Evolutionary conservation across 768 basidiomycete species (phyloP).

Genomic region (Termitomyces heimii): DNA sequence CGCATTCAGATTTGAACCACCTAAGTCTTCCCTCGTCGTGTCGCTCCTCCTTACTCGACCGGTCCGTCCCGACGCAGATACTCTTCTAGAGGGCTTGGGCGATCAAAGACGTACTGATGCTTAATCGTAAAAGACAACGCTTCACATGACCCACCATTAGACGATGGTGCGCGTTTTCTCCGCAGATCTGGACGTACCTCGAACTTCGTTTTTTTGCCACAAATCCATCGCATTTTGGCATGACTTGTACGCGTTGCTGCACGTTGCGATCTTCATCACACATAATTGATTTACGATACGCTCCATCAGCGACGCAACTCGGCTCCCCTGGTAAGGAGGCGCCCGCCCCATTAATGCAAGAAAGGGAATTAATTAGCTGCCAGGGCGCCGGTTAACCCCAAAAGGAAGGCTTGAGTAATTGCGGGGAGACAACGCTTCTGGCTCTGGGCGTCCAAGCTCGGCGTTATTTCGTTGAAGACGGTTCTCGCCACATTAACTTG

Average conservation of each 20-base stretch:
- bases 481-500: slow-evolving; percentile 11
- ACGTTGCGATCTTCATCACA: not conserved
- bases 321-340: not conserved
- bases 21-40: not conserved
- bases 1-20: not conserved
- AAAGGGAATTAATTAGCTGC: slow-evolving; percentile 12
- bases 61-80: slow-evolving; percentile 1
- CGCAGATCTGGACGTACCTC: slow-evolving; percentile 29
- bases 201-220: slow-evolving; percentile 20
- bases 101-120: slow-evolving; percentile 14
- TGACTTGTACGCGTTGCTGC: slow-evolving; percentile 5
- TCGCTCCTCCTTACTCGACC: slow-evolving; percentile 4
- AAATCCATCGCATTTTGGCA: slow-evolving; percentile 18
- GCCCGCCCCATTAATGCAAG: not conserved
- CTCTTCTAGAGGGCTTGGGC: slow-evolving; percentile 4
- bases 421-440: slow-evolving; percentile 8
- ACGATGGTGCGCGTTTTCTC: slow-evolving; percentile 21
- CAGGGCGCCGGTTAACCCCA: slow-evolving; percentile 11
- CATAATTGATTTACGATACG: not conserved
- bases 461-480: slow-evolving; percentile 12
- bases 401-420: slow-evolving; percentile 3
- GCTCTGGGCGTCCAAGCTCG: slow-evolving; percentile 24
- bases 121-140: slow-evolving; percentile 11
- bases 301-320: not conserved
- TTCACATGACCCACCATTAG: slow-evolving; percentile 11